phyloP scores from a whole-genome alignment of 2,329 filamentous ascomycete species.

The Davidsoniella virescens region DNA sequence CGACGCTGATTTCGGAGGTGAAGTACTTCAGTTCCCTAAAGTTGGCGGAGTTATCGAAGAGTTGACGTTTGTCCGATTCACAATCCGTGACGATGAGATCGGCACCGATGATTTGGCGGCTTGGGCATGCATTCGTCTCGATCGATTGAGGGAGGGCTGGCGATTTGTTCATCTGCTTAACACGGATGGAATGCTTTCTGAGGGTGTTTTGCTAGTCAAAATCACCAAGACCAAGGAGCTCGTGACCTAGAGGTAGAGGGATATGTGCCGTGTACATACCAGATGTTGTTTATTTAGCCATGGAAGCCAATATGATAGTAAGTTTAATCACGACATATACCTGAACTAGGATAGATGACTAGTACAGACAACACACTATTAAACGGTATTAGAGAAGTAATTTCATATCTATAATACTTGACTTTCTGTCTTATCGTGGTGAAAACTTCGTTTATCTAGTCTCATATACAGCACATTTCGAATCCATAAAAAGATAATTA shows the following conservation, averaged over 20 bases:
- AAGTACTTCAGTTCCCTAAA: slow-evolving; percentile 39
- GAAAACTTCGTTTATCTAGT: too few species aligned
- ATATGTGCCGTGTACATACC: too few species aligned
- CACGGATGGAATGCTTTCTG: slow-evolving; percentile 44
- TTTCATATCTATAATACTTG: too few species aligned
- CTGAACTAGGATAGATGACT: too few species aligned
- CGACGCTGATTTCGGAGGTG: slow-evolving; percentile 45
- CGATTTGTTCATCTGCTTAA: slow-evolving; percentile 65
- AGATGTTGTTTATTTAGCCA: too few species aligned
- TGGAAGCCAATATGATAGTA: too few species aligned
- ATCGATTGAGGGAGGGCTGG: slow-evolving; percentile 60
- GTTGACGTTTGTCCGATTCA: slow-evolving; percentile 63
- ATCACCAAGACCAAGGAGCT: slow-evolving; percentile 41
- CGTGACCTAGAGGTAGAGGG: not conserved
- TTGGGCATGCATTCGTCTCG: slow-evolving; percentile 79
- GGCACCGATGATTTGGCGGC: slow-evolving; percentile 63
- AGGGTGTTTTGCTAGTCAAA: slow-evolving; percentile 57
- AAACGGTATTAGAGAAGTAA: too few species aligned
- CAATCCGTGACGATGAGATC: slow-evolving; percentile 75
- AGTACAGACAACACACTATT: too few species aligned
- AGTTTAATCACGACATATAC: too few species aligned
- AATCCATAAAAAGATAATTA: slow-evolving; percentile 12
- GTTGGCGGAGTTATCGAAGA: slow-evolving; percentile 46
- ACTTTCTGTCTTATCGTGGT: too few species aligned
- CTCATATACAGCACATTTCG: not conserved